Evolutionary conservation across 805 yeast species (phyloP).

Genomic region (Isabelozyma gotoi): DNA sequence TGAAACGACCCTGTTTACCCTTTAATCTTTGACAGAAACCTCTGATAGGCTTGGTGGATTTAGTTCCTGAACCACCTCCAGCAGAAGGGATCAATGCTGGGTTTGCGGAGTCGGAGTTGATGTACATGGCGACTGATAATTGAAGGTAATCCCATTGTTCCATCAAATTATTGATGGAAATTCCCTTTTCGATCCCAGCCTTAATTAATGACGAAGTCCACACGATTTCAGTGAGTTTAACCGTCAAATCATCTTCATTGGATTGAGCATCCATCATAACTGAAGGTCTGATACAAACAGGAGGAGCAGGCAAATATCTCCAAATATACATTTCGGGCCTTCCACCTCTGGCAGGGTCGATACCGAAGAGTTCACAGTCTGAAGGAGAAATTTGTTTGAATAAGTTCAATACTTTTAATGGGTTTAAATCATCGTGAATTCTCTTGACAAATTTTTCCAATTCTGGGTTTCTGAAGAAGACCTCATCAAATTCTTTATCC

Average conservation of each 20-base stretch:
- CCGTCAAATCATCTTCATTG: conserved; percentile 96
- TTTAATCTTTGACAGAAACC: conserved; percentile 96
- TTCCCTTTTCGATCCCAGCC: conserved; percentile 94
- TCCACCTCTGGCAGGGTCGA: conserved; percentile 83
- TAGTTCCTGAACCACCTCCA: conserved; percentile 49
- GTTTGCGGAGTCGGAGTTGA: conserved; percentile 90
- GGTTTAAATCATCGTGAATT: conserved; percentile 91
- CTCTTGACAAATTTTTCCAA: conserved; percentile 82
- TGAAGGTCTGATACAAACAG: conserved; percentile 97
- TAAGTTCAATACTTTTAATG: conserved; percentile 80
- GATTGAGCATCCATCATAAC: conserved; percentile 90
- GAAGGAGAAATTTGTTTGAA: conserved; percentile 83
- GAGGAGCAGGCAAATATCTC: conserved; percentile 98
- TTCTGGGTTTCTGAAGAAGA: conserved; percentile 78
- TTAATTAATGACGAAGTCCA: conserved; percentile 94
- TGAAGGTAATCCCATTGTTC: conserved; percentile 99
- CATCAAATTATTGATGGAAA: conserved; percentile 89
- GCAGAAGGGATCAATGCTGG: conserved; percentile 75
- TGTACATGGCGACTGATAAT: conserved; percentile 93
- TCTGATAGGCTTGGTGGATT: conserved; percentile 74
- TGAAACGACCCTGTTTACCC: conserved; percentile 98
- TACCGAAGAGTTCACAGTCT: conserved; percentile 91
- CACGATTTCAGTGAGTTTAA: conserved; percentile 91
- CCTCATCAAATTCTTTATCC: conserved; percentile 82
- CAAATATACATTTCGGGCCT: conserved; percentile 96